Base-by-base conservation (phyloP, 495 filamentous ascomycete species). In the Rusavskia elegans region DNA sequence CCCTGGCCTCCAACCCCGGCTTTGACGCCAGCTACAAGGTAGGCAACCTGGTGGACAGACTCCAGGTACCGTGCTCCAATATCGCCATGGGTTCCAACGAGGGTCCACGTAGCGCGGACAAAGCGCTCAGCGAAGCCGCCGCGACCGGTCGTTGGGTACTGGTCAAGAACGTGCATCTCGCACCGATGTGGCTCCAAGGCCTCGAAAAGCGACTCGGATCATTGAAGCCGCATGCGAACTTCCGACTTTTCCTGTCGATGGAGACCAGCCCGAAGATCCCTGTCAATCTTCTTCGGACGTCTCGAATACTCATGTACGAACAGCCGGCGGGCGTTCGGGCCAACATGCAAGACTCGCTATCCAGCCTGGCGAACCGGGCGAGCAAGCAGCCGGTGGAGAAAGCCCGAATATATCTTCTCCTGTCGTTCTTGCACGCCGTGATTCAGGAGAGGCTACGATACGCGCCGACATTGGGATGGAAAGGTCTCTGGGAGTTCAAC, bases 1-100 rank as follows among this genome's bases (percentile, higher is more conserved):
- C 92, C 25, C 76, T 99, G 14, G 86, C 88, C 63, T 97, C 89
- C 14, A 94, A 82, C 59, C 89, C 92, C 51, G 92, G 92, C 50
- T 99, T 97, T 64, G 92, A 99, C 68, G 92, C 92, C 30, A 93
- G 87, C 63, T 99, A 96, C 78, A 96, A 96, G 75, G 92, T 99
- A 52, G 90, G 97, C 62, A 87, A 82, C 49, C 73, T 97, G 21
- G 92, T 97, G 21, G 87, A 95, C 64, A 78, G 83, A 56, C 83
- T 77, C 64, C 74, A 78, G 50, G 80, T 81, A 30, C 83, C 75
- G 29, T 99, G 92, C 70, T 87, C 87, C 36, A 95, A 95, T 65
- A 95, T 97, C 63, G 92, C 92, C 58, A 99, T 99, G 92, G 92
- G 92, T 58, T 97, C 92, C 17, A 92, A 87, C 57, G 92, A 99